Evolutionary conservation across 2,329 filamentous ascomycete genomes (phyloP).

Genomic region (Penicillium aurantiogriseum): DNA sequence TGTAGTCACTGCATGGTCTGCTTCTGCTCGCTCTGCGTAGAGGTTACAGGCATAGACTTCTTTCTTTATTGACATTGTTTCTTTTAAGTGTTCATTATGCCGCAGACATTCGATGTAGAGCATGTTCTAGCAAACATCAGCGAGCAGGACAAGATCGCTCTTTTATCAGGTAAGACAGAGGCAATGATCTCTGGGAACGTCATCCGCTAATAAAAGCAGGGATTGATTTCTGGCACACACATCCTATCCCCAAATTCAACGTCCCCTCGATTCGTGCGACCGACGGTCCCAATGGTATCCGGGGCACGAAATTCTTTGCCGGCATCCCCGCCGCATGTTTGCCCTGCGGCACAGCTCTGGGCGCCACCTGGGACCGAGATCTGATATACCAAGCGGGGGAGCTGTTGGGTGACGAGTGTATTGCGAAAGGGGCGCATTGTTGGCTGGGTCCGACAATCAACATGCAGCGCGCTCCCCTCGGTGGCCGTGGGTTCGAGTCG

Average conservation of each 20-base stretch:
- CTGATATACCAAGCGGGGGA: constrained; percentile 59
- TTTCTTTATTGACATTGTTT: neutral
- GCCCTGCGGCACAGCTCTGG: constrained; percentile 59
- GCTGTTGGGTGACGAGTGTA: constrained; percentile 65
- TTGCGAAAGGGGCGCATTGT: constrained; percentile 57
- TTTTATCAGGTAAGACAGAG: constrained; percentile 19
- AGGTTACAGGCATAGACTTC: neutral
- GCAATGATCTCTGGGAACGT: neutral
- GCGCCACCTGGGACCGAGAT: constrained; percentile 57
- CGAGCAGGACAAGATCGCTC: constrained; percentile 23
- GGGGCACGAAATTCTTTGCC: constrained; percentile 68
- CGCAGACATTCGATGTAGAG: constrained; percentile 19
- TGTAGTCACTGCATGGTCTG: neutral
- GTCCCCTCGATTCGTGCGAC: constrained; percentile 65
- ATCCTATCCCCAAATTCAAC: constrained; percentile 57
- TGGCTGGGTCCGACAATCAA: constrained; percentile 64
- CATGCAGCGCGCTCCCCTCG: constrained; percentile 56
- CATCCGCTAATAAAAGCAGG: constrained; percentile 39
- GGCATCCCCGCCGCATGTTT: constrained; percentile 61
- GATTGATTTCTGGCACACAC: constrained; percentile 69
- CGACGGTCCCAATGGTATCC: constrained; percentile 68
- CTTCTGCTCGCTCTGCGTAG: neutral
- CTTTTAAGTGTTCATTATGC: constrained; percentile 10
- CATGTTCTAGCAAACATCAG: constrained; percentile 19
- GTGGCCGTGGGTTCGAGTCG: constrained; percentile 30